Evolutionary conservation across 768 basidiomycete species (phyloP), one percentile per base, ranked within the genome.

Genomic region (Ephemerocybe angulata): DNA sequence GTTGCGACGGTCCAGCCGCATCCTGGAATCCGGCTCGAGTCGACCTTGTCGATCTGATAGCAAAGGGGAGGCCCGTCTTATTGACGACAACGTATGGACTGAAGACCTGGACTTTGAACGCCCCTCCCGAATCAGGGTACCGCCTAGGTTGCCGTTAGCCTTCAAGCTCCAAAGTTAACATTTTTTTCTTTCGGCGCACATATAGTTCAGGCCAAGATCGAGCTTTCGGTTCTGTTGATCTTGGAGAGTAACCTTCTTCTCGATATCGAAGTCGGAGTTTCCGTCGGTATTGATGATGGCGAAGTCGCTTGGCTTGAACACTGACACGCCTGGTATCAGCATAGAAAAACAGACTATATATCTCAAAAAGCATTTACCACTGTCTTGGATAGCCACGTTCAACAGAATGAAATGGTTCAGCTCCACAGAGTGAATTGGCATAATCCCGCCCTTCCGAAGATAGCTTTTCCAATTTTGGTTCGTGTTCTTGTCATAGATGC

Each of bases 391-490:
- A 52, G 87, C 78, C n/a, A 98, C 79, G 61, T 92, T 98, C 40
- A 98, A 78, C 13, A 98, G 73, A 24, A 98, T 81, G 53, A 98
- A 77, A 69, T 99, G 97, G 4, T 81, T 80, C 2, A 98, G 76
- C 64, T 98, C 94, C 25, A 97, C 91, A 2, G 93, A 94, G 66
- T 98, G 97, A 17, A 98, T 87, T 2, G 97, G 97, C 85, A 96
- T 96, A 37, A 93, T 77, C 6, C 95, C 96, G 27, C 97, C 96
- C 63, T 90, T 85, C 42, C 95, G 82, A 15, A 98, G 76, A 72
- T 93, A 99, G 66, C 90, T 95, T 59, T 84, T 85, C 87, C 94
- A 98, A 64, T 96, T 95, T 63, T 93, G 90, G 62, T 93, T 86
- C 0, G 89, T 87, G 58, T 97, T 84, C 73, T 94, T 97, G 76